Percentiles rank a stretch among this genome's conserved stretches.
phyloP scores from a whole-genome alignment of 2,329 filamentous ascomycete species.

The Neurospora sp. region DNA sequence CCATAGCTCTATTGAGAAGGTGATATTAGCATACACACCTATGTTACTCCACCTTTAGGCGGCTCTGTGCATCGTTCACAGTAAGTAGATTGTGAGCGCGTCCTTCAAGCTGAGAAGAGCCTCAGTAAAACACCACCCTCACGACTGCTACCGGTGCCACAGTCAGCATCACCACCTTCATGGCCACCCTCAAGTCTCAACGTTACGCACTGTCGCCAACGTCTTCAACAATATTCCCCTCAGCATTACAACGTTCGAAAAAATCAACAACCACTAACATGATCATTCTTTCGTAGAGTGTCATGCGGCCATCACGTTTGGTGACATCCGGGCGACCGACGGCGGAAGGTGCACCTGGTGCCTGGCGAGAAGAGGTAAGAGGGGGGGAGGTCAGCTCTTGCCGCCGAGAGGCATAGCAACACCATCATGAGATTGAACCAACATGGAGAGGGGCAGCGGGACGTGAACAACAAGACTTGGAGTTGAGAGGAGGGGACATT shows the following conservation, averaged over 20 bases:
- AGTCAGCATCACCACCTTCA: neutral
- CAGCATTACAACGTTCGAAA: neutral
- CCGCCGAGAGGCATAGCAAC: neutral
- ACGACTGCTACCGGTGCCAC: neutral
- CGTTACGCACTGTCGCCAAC: neutral
- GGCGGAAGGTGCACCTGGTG: neutral
- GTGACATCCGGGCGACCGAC: neutral
- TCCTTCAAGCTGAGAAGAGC: neutral
- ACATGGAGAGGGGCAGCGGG: neutral
- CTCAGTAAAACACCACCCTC: neutral
- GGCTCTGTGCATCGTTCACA: neutral
- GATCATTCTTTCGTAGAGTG: neutral
- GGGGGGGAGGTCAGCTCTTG: neutral
- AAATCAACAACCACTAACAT: neutral
- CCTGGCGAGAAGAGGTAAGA: neutral
- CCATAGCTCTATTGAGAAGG: neutral
- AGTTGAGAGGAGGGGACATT: neutral
- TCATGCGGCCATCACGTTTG: neutral
- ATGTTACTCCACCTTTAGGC: neutral
- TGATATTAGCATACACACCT: neutral
- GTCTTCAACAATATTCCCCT: neutral
- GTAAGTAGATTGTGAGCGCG: neutral
- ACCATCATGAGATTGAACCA: neutral
- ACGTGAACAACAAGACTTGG: neutral
- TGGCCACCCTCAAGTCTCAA: neutral